Evolutionary conservation across 108 stramenopile species (phyloP).

Genomic region (Fistulifera solaris): DNA sequence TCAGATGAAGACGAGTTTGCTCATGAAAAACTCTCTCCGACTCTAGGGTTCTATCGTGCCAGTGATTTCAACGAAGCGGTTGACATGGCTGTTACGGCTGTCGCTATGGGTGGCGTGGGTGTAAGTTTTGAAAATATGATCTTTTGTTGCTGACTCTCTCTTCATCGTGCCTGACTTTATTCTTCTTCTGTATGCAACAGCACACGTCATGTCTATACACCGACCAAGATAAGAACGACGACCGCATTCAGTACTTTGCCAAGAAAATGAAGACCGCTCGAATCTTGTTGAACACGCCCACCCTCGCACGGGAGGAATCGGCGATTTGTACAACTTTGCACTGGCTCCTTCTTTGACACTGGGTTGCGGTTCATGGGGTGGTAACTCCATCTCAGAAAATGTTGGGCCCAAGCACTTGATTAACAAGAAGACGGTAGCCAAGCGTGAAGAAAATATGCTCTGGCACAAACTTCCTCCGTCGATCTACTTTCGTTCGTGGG

Average conservation of each 20-base stretch:
- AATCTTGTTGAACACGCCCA: slow-evolving; percentile 24
- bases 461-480: slow-evolving; percentile 16
- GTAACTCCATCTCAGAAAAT: slow-evolving; percentile 13
- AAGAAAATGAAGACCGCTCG: slow-evolving; percentile 16
- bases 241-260: slow-evolving; percentile 3
- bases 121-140: too few species aligned
- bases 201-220: too few species aligned
- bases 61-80: slow-evolving; percentile 20
- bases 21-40: slow-evolving; percentile 26
- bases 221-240: too few species aligned
- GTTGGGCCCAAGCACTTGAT: slow-evolving; percentile 26
- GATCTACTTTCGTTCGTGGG: slow-evolving; percentile 23
- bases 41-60: slow-evolving; percentile 18
- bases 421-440: slow-evolving; percentile 24
- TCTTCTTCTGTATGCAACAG: too few species aligned
- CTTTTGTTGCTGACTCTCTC: too few species aligned
- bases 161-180: too few species aligned
- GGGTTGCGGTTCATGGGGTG: slow-evolving; percentile 22
- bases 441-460: slow-evolving; percentile 21
- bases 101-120: too few species aligned
- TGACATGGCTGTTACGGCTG: slow-evolving; percentile 2
- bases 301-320: slow-evolving; percentile 19
- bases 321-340: slow-evolving; percentile 18
- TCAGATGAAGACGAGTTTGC: slow-evolving; percentile 2
- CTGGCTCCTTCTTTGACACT: slow-evolving; percentile 24